These are phyloP conservation scores for Ophiocordyceps camponoti-saundersi DNA, from an alignment of 2,329 filamentous ascomycete genomes.

Conservation along the genomic window DNA sequence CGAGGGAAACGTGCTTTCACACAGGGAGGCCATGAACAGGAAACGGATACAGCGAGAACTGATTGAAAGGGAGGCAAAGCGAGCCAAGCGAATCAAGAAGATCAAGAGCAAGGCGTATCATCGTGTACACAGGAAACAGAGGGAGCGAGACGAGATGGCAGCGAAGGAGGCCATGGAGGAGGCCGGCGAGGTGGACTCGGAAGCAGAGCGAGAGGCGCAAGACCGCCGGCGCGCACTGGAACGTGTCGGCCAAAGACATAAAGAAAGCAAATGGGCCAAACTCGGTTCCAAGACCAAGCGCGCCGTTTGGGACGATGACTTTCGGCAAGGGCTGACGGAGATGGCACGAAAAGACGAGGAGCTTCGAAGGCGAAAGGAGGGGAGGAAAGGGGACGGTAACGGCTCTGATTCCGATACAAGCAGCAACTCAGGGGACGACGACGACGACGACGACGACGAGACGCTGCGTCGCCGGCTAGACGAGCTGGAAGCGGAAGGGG, in stretches of 20 bases:
- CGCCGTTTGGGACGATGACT: conserved; percentile 78
- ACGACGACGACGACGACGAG: conserved; percentile 26
- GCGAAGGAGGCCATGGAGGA: conserved; percentile 34
- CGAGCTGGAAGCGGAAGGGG: conserved; percentile 25
- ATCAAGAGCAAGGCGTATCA: conserved; percentile 97
- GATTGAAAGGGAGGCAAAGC: conserved; percentile 73
- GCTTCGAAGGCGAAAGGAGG: conserved; percentile 61
- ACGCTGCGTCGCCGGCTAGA: conserved; percentile 26
- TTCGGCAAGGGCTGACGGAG: conserved; percentile 58
- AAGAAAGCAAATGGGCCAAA: conserved; percentile 87
- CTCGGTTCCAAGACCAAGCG: conserved; percentile 61
- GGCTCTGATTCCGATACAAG: conserved; percentile 36
- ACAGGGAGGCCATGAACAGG: conserved; percentile 54
- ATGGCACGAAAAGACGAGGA: conserved; percentile 74
- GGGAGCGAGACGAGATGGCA: conserved; percentile 35
- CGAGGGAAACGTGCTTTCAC: conserved; percentile 54
- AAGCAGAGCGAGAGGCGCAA: conserved; percentile 43
- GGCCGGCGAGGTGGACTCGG: conserved; percentile 44
- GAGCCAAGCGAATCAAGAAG: conserved; percentile 88
- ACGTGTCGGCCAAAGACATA: conserved; percentile 70
- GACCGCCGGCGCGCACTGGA: conserved; percentile 69
- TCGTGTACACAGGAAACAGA: conserved; percentile 70
- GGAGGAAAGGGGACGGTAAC: conserved; percentile 32
- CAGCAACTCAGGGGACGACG: conserved; percentile 41
- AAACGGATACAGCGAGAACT: conserved; percentile 69